Base-by-base conservation (phyloP, 225 moss, liverwort and hornwort genomes). In the Physcomitrellopsis africana region DNA sequence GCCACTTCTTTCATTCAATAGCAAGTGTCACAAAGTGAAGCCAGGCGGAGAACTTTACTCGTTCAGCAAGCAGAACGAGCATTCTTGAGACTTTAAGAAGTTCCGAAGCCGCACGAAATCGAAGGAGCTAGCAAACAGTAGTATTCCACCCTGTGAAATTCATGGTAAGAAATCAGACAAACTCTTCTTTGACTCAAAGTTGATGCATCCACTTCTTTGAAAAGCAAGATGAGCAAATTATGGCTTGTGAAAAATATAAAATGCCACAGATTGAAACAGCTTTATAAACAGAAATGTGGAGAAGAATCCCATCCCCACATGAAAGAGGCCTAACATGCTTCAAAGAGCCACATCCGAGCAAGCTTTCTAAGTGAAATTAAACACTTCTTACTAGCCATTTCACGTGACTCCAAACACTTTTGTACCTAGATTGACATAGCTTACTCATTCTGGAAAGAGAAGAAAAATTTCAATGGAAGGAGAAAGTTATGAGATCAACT, bases 61-160 rank as follows among this genome's bases (percentile, higher is more conserved):
- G 78, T 85, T 92, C 15, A 99, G 80, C 77, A 90, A 86, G 76
- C 93, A 95, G 64, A 99, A 95, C 17, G 95, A 93, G 29, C 93
- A 77, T 72, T 83, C 90, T 70, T 99, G 86, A 42, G 95, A 72
- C 73, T 86, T 92, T 16, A 99, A 72, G 60, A 93, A 99, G 70
- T 95, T 93, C 81, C 95, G 87, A 42, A 99, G 76, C 42, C 95
- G 87, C 60, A 92, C 90, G 62, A 95, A 89, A 74, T 99, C 99
- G 11, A 99, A 92, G n/a, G 85, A 88, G 22, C 86, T 83, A 16
- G 75, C 79, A 16, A 93, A 92, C 67, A 99, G 76, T 77, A 99
- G 71, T 27, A 89, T 83, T 63, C 95, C 99, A 19, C 90, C 90
- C 99, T 99, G 87, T 10, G 13, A 14, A 1, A 49, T 47, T 18